A percentile compares a stretch with the other conserved stretches of the same genome.
Conservation (phyloP, 495 filamentous ascomycete species). For the Neurospora sp. region DNA sequence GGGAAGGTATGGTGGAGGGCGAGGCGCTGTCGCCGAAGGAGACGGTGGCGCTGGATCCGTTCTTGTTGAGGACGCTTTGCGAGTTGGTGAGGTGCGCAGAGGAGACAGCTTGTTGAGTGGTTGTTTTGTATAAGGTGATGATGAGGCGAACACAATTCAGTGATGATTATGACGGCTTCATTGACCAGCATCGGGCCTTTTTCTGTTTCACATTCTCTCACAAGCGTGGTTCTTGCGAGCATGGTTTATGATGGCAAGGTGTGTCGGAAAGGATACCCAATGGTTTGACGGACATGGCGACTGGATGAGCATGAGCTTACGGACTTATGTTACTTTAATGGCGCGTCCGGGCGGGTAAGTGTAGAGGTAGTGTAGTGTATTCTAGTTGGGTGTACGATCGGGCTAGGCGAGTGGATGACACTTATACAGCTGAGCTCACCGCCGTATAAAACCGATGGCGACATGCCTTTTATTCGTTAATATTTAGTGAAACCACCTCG, state of each 20-base stretch:
- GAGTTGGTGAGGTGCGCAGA: constrained; percentile 32
- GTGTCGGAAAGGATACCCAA: background rate
- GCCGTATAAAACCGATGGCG: background rate
- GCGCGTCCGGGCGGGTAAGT: background rate
- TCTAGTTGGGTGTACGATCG: background rate
- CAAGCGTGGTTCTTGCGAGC: background rate
- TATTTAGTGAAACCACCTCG: background rate
- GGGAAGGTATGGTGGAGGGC: background rate
- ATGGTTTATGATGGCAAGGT: background rate
- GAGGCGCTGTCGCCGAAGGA: constrained; percentile 3
- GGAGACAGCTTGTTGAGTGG: constrained; percentile 9
- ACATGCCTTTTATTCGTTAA: background rate
- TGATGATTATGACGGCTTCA: background rate
- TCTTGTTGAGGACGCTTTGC: constrained; percentile 32
- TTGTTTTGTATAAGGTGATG: background rate
- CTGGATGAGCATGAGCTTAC: background rate
- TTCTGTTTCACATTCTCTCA: background rate
- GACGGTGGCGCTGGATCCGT: constrained; percentile 18
- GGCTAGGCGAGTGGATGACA: background rate
- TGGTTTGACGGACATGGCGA: background rate
- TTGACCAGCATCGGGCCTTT: background rate
- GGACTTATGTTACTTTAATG: background rate
- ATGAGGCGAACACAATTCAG: background rate
- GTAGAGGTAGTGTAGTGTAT: background rate
- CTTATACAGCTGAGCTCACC: background rate